Base-by-base conservation (phyloP, 305 asterid genomes). In the Euphrasia arctica region DNA sequence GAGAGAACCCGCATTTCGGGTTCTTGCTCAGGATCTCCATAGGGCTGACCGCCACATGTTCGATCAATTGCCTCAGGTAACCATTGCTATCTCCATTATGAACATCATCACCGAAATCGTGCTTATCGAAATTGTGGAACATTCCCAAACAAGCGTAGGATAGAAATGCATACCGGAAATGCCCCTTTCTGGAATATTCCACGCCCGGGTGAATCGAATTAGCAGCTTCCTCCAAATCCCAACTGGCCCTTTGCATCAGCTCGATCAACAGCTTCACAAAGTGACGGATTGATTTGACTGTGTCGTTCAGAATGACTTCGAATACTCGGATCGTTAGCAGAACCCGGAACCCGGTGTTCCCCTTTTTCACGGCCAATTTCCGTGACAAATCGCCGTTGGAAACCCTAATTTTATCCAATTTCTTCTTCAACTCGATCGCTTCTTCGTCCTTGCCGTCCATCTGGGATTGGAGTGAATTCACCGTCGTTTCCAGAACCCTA, bases 141-240 rank as follows among this genome's bases (percentile, higher is more conserved):
- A 92, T 85, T 39, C 87, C 86, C 79, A 92, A 68, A 28, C 82
- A 89, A 54, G 90, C 77, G 63, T 85, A 87, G 0, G 98, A 87
- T 13, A 89, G 64, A 70, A 87, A 78, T 6, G 86, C 89, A 72
- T 79, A 92, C 80, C 81, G 83, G 52, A 65, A 72, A 71, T 92
- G 97, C 63, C 88, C 86, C 28, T 67, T 74, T 73, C 78, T 88
- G 4, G 78, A 75, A 67, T 82, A 85, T 49, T 70, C 74, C 64
- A 83, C 80, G 43, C 79, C 86, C 12, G 86, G 50, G 67, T 81
- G 69, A 55, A 85, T 85, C 0, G 88, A 83, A 74, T 70, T 64
- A 0, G 95, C 88, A 0, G 95, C 96, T 72, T 79, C 75, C 60
- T 84, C 88, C 84, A 93, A 83, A 74, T 90, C 94, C 97, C 98